phyloP scores from a whole-genome alignment of 345 rosid species.

The Populus alba region DNA sequence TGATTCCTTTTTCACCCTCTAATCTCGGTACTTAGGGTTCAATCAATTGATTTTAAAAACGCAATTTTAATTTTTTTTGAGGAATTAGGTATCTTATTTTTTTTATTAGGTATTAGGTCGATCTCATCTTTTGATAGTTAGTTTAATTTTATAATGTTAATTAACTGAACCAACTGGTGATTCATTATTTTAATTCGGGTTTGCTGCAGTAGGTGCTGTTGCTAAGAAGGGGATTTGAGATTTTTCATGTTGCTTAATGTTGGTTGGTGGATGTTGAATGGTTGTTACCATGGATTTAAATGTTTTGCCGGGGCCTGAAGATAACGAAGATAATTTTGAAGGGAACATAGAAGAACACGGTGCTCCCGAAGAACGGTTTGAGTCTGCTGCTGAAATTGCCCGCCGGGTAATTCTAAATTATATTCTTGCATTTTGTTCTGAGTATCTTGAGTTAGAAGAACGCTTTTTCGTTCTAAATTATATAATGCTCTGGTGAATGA shows the following conservation, averaged over 20 bases:
- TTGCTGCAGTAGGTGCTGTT: background rate
- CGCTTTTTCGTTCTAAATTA: background rate
- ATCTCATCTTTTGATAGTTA: background rate
- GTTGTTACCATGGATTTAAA: conserved; percentile 76
- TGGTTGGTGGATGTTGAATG: conserved; percentile 51
- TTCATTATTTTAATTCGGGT: background rate
- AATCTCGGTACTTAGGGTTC: conserved; percentile 4
- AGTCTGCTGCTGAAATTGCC: conserved; percentile 58
- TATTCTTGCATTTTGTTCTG: background rate
- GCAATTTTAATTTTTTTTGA: background rate
- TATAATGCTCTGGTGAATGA: background rate
- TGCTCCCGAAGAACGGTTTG: conserved; percentile 50
- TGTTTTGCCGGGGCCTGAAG: conserved; percentile 70
- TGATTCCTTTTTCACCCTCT: background rate
- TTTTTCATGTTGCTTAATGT: conserved; percentile 23
- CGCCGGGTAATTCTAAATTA: conserved; percentile 51
- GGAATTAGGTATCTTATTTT: background rate
- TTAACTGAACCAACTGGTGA: background rate
- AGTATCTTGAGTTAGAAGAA: background rate
- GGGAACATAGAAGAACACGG: conserved; percentile 42
- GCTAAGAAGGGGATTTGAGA: conserved; percentile 7
- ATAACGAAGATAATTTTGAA: conserved; percentile 62
- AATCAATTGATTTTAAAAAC: background rate
- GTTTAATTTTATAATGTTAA: background rate
- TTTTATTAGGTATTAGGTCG: background rate